Evolutionary conservation across 148 eudicot genomes (phyloP).

Genomic region (Rhododendron henanense): DNA sequence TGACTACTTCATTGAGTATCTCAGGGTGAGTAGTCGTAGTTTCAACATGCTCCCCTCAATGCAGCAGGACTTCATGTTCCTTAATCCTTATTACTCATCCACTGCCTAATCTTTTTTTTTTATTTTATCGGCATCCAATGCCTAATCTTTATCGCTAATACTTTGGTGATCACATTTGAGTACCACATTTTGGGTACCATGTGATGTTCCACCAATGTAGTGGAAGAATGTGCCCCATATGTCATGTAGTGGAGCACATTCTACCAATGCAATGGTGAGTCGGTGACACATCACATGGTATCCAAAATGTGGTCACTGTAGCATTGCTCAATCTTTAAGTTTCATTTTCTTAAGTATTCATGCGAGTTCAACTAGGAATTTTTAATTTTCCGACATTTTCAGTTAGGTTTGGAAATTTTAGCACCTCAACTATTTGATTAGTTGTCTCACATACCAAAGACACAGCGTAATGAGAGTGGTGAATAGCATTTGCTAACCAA

Average conservation of each 20-base stretch:
- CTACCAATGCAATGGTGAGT: neutral
- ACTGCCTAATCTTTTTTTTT: neutral
- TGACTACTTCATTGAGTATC: constrained; percentile 61
- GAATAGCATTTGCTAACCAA: neutral
- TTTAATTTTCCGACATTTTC: neutral
- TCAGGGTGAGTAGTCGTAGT: constrained; percentile 45
- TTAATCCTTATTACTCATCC: constrained; percentile 4
- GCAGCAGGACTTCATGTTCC: neutral
- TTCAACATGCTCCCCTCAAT: neutral
- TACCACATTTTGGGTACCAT: neutral
- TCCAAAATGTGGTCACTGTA: neutral
- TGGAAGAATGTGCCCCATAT: neutral
- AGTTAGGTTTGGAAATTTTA: neutral
- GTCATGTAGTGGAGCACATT: neutral
- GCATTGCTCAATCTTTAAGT: neutral
- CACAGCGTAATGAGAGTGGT: neutral
- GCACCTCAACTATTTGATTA: neutral
- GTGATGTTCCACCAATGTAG: neutral
- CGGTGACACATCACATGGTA: neutral
- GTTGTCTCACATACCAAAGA: neutral
- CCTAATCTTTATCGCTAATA: too few relatives aligned
- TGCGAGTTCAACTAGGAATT: neutral
- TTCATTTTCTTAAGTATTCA: neutral
- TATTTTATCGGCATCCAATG: too few relatives aligned
- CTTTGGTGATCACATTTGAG: too few relatives aligned